phyloP scores from a whole-genome alignment of 106 monocot species.

The Dendrobium nobile region DNA sequence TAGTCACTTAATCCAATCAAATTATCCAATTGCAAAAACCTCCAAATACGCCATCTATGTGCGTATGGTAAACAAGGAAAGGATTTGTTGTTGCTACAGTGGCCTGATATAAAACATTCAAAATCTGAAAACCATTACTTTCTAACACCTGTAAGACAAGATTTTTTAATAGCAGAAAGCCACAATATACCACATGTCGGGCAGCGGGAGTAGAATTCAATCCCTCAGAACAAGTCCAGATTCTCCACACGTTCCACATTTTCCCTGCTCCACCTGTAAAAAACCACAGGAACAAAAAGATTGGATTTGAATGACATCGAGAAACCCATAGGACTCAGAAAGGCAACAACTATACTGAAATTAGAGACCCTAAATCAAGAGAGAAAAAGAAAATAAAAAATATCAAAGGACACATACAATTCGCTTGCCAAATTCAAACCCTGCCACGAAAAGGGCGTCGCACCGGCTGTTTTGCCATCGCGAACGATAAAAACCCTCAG shows the following conservation, averaged over 20 bases:
- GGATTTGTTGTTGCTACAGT: too few relatives aligned
- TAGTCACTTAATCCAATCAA: too few relatives aligned
- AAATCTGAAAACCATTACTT: neutral
- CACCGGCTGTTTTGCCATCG: conserved; percentile 50
- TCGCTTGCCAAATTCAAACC: conserved; percentile 80
- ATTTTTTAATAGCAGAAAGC: neutral
- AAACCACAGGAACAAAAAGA: neutral
- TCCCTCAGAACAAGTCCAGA: conserved; percentile 59
- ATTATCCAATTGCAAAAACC: too few relatives aligned
- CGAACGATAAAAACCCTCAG: neutral
- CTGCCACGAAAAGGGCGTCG: conserved; percentile 73
- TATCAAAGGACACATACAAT: conserved; percentile 48
- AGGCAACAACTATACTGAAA: neutral
- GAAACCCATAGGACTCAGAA: neutral
- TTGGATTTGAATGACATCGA: neutral
- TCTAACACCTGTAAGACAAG: neutral
- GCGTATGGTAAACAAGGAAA: too few relatives aligned
- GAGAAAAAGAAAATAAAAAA: too few relatives aligned
- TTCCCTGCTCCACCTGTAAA: conserved; percentile 60
- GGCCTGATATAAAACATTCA: neutral
- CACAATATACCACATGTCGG: conserved; percentile 67
- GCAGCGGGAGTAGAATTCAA: conserved; percentile 48
- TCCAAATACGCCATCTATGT: too few relatives aligned
- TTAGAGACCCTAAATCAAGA: neutral
- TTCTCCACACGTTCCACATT: conserved; percentile 60